Percentiles rank a stretch among this genome's conserved stretches.
Conservation (phyloP, 2,329 filamentous ascomycete species). For the Aureobasidium subglaciale region DNA sequence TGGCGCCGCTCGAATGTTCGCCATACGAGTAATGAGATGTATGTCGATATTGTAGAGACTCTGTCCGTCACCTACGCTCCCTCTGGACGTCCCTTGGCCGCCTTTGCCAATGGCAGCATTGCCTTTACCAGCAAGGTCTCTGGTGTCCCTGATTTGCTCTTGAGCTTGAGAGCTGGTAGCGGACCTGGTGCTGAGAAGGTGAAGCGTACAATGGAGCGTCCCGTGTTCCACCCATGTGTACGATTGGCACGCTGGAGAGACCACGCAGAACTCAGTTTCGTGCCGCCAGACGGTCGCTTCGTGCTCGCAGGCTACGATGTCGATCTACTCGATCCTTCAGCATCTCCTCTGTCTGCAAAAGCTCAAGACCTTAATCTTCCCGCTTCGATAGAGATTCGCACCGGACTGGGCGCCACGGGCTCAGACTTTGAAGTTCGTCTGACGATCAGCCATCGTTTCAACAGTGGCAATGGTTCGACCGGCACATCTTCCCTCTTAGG, state of each 20-base stretch:
- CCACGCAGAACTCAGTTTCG: slow-evolving; percentile 84
- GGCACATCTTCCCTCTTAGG: not conserved
- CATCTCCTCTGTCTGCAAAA: slow-evolving; percentile 20
- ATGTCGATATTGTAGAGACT: slow-evolving; percentile 91
- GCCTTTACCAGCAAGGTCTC: slow-evolving; percentile 94
- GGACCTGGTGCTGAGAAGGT: slow-evolving; percentile 52
- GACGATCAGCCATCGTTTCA: slow-evolving; percentile 50
- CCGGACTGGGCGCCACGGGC: slow-evolving; percentile 65
- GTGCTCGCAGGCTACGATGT: slow-evolving; percentile 92
- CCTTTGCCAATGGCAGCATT: slow-evolving; percentile 84
- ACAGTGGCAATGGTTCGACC: slow-evolving; percentile 30
- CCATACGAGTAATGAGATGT: slow-evolving; percentile 94
- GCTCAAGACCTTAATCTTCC: slow-evolving; percentile 68
- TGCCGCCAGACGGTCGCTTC: slow-evolving; percentile 91
- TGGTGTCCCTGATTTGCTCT: slow-evolving; percentile 80
- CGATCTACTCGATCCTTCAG: slow-evolving; percentile 66
- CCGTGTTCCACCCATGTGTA: slow-evolving; percentile 95
- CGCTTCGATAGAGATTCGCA: slow-evolving; percentile 72
- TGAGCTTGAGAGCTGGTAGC: slow-evolving; percentile 67
- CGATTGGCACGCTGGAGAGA: slow-evolving; percentile 85
- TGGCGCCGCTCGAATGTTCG: slow-evolving; percentile 90
- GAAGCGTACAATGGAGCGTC: slow-evolving; percentile 63
- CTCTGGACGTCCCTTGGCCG: slow-evolving; percentile 77
- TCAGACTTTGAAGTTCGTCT: slow-evolving; percentile 85
- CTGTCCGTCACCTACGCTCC: slow-evolving; percentile 82